Conservation (phyloP, 202 grass and related monocot genomes). For the Bolboschoenoplectus hybrid region DNA sequence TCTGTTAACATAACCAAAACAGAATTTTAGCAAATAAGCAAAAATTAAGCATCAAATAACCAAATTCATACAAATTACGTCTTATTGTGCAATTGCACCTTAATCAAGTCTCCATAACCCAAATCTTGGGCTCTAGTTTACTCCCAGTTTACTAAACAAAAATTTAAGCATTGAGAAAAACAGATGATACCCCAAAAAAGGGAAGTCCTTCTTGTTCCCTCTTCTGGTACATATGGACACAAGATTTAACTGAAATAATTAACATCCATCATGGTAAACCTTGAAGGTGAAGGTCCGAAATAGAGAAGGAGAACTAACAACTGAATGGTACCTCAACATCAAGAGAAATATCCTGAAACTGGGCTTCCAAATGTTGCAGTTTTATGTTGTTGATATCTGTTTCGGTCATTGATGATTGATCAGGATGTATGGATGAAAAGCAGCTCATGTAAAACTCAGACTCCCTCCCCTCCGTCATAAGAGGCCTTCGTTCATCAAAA, state of each 20-base stretch:
- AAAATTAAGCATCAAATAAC: conserved; percentile 15
- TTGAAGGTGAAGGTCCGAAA: conserved; percentile 13
- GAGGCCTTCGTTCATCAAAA: conserved; percentile 53
- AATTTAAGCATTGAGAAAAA: conserved; percentile 18
- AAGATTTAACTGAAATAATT: conserved; percentile 20
- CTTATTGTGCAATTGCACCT: conserved; percentile 8
- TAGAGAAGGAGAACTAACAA: conserved; percentile 16
- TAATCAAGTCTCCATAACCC: background rate
- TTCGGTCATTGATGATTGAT: conserved; percentile 52
- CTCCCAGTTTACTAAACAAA: conserved; percentile 1
- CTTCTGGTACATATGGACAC: conserved; percentile 8
- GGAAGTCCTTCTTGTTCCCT: conserved; percentile 15
- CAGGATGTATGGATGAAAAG: conserved; percentile 62
- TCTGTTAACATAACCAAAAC: conserved; percentile 62
- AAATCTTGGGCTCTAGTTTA: background rate
- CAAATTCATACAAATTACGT: conserved; percentile 19
- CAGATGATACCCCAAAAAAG: background rate
- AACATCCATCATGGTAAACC: conserved; percentile 30
- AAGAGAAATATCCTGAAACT: conserved; percentile 63
- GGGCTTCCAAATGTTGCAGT: conserved; percentile 82
- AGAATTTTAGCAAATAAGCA: conserved; percentile 43
- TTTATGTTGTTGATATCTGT: conserved; percentile 50
- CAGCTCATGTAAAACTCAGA: conserved; percentile 71
- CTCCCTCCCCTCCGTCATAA: conserved; percentile 47
- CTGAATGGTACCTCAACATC: conserved; percentile 68